These are phyloP conservation scores for Aegilops longissima DNA, from an alignment of 176 grass and related monocot species.

Conservation along the genomic window DNA sequence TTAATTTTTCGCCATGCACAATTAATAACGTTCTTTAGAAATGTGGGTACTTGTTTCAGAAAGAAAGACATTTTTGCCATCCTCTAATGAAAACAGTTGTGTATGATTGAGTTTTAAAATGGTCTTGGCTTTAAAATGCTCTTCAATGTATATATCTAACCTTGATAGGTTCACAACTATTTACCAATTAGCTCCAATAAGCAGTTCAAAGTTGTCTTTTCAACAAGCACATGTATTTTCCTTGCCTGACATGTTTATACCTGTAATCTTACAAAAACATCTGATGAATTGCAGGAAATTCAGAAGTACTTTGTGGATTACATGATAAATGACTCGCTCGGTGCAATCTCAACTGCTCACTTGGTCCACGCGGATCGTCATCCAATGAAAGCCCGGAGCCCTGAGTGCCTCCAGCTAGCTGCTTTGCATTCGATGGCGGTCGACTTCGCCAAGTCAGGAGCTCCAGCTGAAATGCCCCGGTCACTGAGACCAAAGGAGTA, in stretches of 20 bases:
- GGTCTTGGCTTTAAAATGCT: not conserved
- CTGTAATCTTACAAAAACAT: conserved; percentile 14
- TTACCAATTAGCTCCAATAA: not conserved
- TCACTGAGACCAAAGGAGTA: conserved; percentile 66
- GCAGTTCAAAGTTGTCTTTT: not conserved
- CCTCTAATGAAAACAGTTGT: not conserved
- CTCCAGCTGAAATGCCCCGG: conserved; percentile 75
- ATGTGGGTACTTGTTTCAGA: not conserved
- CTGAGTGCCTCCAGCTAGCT: conserved; percentile 72
- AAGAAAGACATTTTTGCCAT: not conserved
- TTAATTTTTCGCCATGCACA: not conserved
- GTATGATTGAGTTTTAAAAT: not conserved
- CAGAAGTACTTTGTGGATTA: conserved; percentile 91
- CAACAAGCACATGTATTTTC: not conserved
- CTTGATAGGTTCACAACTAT: not conserved
- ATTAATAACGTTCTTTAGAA: conserved; percentile 4
- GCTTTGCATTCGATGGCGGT: conserved; percentile 89
- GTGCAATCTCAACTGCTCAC: conserved; percentile 74
- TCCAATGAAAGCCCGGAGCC: conserved; percentile 69
- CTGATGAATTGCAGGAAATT: conserved; percentile 73
- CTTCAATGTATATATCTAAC: not conserved
- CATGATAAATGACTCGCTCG: conserved; percentile 80
- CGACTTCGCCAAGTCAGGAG: conserved; percentile 86
- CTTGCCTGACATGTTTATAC: not conserved
- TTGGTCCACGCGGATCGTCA: conserved; percentile 73